Percentiles rank a stretch among this genome's conserved stretches.
phyloP scores from a whole-genome alignment of 768 basidiomycete genomes.

The Chalciporus sphaerocephalus region DNA sequence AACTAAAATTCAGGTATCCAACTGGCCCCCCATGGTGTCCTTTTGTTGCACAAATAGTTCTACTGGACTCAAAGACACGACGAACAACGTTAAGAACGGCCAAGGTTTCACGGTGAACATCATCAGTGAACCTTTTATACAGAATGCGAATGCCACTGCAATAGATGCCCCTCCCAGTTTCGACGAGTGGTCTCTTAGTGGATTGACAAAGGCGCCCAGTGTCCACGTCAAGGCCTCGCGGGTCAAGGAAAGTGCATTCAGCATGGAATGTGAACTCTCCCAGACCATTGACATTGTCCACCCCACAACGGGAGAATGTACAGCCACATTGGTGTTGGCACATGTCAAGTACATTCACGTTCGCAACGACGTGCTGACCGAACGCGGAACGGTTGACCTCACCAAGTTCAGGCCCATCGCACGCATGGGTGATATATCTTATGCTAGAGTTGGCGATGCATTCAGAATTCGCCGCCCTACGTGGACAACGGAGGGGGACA shows the following conservation, averaged over 20 bases:
- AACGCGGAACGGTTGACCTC: slow-evolving; percentile 34
- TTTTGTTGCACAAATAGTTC: slow-evolving; percentile 25
- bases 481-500: slow-evolving; percentile 20
- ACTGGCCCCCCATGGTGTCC: slow-evolving; percentile 35
- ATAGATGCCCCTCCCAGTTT: slow-evolving; percentile 36
- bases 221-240: slow-evolving; percentile 37
- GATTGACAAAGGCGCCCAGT: slow-evolving; percentile 36
- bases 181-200: slow-evolving; percentile 40
- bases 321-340: slow-evolving; percentile 36
- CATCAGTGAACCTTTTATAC: slow-evolving; percentile 48
- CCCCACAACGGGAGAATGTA: slow-evolving; percentile 26
- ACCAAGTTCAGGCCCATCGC: slow-evolving; percentile 34
- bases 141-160: slow-evolving; percentile 36
- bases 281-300: slow-evolving; percentile 35
- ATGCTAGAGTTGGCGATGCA: slow-evolving; percentile 28
- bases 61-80: slow-evolving; percentile 39
- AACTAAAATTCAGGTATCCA: slow-evolving; percentile 14
- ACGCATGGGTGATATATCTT: slow-evolving; percentile 39
- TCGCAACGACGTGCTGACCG: slow-evolving; percentile 39
- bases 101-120: slow-evolving; percentile 53
- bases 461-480: slow-evolving; percentile 24
- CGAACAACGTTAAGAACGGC: slow-evolving; percentile 41
- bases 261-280: slow-evolving; percentile 40
- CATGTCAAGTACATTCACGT: slow-evolving; percentile 42
- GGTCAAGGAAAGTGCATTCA: slow-evolving; percentile 45